phyloP scores from a whole-genome alignment of 495 filamentous ascomycete genomes.

The Xylaria venustula region DNA sequence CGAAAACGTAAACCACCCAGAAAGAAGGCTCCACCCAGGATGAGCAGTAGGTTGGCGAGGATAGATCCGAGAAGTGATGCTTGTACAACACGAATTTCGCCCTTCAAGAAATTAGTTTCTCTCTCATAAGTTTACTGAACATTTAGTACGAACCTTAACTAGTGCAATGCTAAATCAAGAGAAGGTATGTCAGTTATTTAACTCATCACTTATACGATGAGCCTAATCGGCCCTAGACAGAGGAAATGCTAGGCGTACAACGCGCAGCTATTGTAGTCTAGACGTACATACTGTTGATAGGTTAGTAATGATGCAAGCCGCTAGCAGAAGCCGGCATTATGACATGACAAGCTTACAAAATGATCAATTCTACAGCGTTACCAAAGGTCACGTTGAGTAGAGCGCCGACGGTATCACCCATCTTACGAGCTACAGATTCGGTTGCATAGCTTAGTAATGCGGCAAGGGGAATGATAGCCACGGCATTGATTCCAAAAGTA shows the following conservation, averaged over 20 bases:
- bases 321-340: neutral
- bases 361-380: conserved; percentile 87
- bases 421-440: conserved; percentile 71
- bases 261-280: neutral
- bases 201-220: neutral
- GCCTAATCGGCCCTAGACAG: neutral
- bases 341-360: conserved; percentile 55
- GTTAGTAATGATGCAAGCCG: conserved; percentile 14
- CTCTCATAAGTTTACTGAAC: neutral
- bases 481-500: conserved; percentile 76
- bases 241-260: neutral
- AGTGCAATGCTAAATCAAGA: conserved; percentile 58
- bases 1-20: conserved; percentile 82
- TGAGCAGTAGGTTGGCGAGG: conserved; percentile 80
- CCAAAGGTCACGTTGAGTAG: conserved; percentile 86
- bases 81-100: conserved; percentile 87
- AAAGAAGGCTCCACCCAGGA: conserved; percentile 87
- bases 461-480: conserved; percentile 81
- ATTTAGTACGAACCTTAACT: conserved; percentile 48
- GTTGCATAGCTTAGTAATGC: conserved; percentile 78
- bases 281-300: conserved; percentile 33
- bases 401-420: conserved; percentile 80
- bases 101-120: conserved; percentile 42
- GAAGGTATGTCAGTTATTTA: conserved; percentile 14
- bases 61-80: conserved; percentile 86